Percentiles rank a stretch among this genome's conserved stretches.
These are phyloP conservation scores for Xylaria grammica DNA, from an alignment of 495 filamentous ascomycete species.

Conservation along the genomic window DNA sequence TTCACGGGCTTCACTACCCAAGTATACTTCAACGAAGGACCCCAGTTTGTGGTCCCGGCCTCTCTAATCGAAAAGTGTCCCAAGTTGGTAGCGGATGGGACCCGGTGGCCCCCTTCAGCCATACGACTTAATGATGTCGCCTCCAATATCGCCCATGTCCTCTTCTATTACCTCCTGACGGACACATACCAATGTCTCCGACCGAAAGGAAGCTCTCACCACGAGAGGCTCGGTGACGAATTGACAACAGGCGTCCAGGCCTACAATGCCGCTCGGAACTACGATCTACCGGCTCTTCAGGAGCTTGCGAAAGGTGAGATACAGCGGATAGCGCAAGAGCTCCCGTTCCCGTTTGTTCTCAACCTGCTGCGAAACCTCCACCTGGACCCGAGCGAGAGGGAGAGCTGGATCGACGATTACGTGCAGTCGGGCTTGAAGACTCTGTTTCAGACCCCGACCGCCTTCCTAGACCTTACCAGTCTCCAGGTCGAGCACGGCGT, in stretches of 20 bases:
- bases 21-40: slow-evolving; percentile 10
- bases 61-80: slow-evolving; percentile 15
- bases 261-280: slow-evolving; percentile 23
- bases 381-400: slow-evolving; percentile 21
- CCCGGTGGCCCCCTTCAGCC: neutral
- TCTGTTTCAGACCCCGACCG: slow-evolving; percentile 8
- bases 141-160: slow-evolving; percentile 21
- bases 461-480: slow-evolving; percentile 11
- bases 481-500: slow-evolving; percentile 7
- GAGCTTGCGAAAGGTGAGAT: slow-evolving; percentile 23
- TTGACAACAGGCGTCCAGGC: slow-evolving; percentile 21
- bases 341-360: slow-evolving; percentile 28
- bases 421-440: slow-evolving; percentile 26
- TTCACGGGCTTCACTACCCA: slow-evolving; percentile 6
- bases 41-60: slow-evolving; percentile 9
- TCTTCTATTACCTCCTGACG: slow-evolving; percentile 31
- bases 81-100: neutral
- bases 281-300: slow-evolving; percentile 27
- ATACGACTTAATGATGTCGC: slow-evolving; percentile 6
- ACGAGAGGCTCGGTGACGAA: slow-evolving; percentile 21
- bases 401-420: slow-evolving; percentile 29
- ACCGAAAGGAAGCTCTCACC: slow-evolving; percentile 14
- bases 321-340: slow-evolving; percentile 14
- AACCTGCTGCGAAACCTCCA: slow-evolving; percentile 29
- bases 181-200: slow-evolving; percentile 27